Conservation (phyloP, 768 basidiomycete genomes). For the Amanita thiersii region DNA sequence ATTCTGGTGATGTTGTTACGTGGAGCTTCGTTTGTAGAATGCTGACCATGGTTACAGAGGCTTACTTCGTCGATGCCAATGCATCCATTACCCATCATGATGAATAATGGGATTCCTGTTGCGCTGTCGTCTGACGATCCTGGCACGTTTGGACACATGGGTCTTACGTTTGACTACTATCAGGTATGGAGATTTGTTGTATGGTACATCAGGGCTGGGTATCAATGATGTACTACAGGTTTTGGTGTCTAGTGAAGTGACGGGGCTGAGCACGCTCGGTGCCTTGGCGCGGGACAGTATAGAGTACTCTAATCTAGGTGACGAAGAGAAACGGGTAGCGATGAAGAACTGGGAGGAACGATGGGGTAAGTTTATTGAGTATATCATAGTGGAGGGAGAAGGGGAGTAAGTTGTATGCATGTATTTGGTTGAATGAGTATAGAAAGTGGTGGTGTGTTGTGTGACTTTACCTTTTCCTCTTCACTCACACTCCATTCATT, state of each 20-base stretch:
- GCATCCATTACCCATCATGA: conserved; percentile 64
- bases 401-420: conserved; percentile 14
- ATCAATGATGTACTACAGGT: conserved; percentile 28
- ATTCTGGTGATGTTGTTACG: conserved; percentile 44
- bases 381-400: conserved; percentile 12
- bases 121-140: conserved; percentile 73
- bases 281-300: conserved; percentile 57
- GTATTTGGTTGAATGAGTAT: conserved; percentile 15
- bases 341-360: conserved; percentile 35
- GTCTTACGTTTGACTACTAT: conserved; percentile 71
- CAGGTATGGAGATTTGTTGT: conserved; percentile 35
- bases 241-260: conserved; percentile 60
- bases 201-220: not conserved
- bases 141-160: conserved; percentile 69
- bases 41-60: conserved; percentile 31
- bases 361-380: conserved; percentile 40
- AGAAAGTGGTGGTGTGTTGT: conserved; percentile 14
- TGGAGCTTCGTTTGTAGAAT: not conserved
- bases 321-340: conserved; percentile 35
- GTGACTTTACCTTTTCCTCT: conserved; percentile 16
- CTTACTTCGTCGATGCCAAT: conserved; percentile 73
- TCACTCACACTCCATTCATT: conserved; percentile 14
- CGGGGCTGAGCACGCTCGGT: conserved; percentile 53
- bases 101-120: conserved; percentile 69
- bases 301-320: conserved; percentile 46